Percentiles rank a stretch among this genome's conserved stretches.
Conservation (phyloP, 306 rosid species). For the Malus orientalis region DNA sequence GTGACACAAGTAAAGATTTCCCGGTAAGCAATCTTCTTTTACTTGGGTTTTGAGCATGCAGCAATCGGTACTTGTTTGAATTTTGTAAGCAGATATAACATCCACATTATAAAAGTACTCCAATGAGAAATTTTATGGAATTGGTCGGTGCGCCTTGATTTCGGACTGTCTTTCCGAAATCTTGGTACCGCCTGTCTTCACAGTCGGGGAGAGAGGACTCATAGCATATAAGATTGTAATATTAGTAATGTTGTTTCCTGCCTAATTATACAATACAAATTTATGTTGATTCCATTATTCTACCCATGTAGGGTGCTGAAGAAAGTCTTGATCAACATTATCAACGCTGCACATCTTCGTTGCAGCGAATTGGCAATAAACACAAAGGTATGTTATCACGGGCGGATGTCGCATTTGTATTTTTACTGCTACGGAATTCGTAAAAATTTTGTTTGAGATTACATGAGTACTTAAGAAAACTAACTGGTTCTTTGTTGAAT, state of each 20-base stretch:
- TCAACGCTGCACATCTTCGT: slow-evolving; percentile 62
- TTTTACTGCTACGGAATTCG: background rate
- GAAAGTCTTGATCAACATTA: slow-evolving; percentile 75
- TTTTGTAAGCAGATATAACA: background rate
- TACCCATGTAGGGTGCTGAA: slow-evolving; percentile 73
- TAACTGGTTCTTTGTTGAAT: background rate
- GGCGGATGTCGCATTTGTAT: background rate
- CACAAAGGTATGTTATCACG: slow-evolving; percentile 51
- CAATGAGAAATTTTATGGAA: background rate
- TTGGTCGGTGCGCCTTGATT: background rate
- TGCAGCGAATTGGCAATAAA: slow-evolving; percentile 55
- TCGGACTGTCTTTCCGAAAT: background rate
- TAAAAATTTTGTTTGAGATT: background rate
- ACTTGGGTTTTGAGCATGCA: background rate
- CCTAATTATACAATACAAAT: background rate
- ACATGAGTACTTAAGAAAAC: background rate
- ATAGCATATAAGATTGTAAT: background rate
- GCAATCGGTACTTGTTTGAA: background rate
- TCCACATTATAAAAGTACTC: background rate
- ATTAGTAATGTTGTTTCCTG: background rate
- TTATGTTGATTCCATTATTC: slow-evolving; percentile 12
- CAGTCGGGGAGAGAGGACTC: background rate
- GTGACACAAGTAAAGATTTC: slow-evolving; percentile 46
- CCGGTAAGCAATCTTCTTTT: slow-evolving; percentile 49
- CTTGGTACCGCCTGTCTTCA: background rate